Conservation (phyloP, 345 rosid species). For the Camelina laxa region DNA sequence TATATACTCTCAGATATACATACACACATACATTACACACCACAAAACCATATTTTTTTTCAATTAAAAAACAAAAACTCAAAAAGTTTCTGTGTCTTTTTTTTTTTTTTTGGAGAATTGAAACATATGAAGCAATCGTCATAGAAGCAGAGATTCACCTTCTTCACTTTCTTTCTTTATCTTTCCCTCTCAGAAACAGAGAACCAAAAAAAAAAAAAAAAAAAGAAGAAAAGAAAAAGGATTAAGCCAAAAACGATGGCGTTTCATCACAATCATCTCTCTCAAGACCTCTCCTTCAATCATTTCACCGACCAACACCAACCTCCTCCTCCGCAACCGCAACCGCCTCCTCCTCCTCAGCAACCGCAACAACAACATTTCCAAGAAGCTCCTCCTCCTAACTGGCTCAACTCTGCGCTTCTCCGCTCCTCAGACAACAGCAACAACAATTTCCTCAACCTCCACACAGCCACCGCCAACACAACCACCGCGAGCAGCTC, state of each 20-base stretch:
- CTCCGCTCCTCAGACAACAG: constrained; percentile 60
- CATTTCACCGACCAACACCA: constrained; percentile 70
- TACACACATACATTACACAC: background rate
- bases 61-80: background rate
- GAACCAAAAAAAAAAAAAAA: background rate
- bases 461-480: constrained; percentile 56
- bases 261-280: constrained; percentile 75
- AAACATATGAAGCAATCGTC: constrained; percentile 44
- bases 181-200: constrained; percentile 45
- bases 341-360: constrained; percentile 36
- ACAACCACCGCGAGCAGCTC: constrained; percentile 47
- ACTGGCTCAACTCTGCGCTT: constrained; percentile 89
- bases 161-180: constrained; percentile 27
- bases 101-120: constrained; percentile 5
- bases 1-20: constrained; percentile 20
- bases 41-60: constrained; percentile 10
- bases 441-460: constrained; percentile 66
- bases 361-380: constrained; percentile 54
- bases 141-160: constrained; percentile 40
- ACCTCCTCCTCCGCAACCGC: constrained; percentile 46
- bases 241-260: constrained; percentile 52
- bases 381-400: constrained; percentile 62
- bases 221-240: background rate
- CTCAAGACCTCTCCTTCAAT: constrained; percentile 78
- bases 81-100: background rate